Base-by-base conservation (phyloP, 345 rosid species). In the Brassica rapa region DNA sequence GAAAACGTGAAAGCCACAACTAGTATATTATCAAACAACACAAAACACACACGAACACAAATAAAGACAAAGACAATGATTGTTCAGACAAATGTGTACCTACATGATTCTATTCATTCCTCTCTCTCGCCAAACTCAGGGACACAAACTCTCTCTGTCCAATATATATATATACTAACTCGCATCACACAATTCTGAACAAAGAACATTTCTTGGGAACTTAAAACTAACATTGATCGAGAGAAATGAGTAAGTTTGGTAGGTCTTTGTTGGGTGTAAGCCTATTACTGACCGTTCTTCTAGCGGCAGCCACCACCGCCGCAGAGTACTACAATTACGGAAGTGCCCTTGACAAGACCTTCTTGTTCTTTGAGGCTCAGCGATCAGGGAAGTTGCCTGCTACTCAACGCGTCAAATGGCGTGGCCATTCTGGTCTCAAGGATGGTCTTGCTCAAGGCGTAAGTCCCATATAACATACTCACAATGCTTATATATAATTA, bases 351-450 rank as follows among this genome's bases (percentile, higher is more conserved):
- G 91, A 82, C 53, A 88, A 87, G 79, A 87, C 87, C 63, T 85
- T 87, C 66, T n/a, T 87, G 90, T 90, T 88, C 79, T 85, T 85
- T 21, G 92, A 90, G 82, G 91, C 92, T 23, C 89, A 88, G 77
- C 77, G 94, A 68, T 88, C 92, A 0, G 94, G 94, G 46, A 86
- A 80, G 53, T 81, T 90, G 4, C 89, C 86, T 5, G 7, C 72
- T 2, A 60, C 78, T 62, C 88, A 69, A 77, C 85, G 88, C 29
- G 90, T 87, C 72, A 84, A 85, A 56, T 90, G 94, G 94, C 86
- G 92, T 3, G 78, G 88, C 49, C 78, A 87, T 74, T 90, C 94
- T 1, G 92, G 82, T 49, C 89, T 90, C 41, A 82, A 72, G 41
- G 94, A 90, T 30, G 93, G 93, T 15, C 84, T 79, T 70, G 78